Percentiles rank a stretch among this genome's conserved stretches.
Evolutionary conservation across 1,284 basidiomycete species (phyloP).

Genomic region (Exobasidium rhododendri): DNA sequence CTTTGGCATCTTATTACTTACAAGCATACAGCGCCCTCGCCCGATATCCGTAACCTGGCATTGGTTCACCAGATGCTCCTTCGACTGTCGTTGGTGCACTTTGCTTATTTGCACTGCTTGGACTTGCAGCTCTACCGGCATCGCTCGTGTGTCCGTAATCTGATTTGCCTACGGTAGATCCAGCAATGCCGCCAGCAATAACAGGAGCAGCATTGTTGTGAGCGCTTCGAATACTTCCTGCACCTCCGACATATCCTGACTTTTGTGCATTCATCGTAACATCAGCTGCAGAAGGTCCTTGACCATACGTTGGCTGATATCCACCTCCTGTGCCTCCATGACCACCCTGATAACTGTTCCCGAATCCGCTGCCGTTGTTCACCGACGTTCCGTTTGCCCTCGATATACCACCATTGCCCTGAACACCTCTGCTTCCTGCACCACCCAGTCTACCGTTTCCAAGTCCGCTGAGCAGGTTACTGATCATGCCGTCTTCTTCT

Average conservation of each 20-base stretch:
- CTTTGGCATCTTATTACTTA: too few relatives aligned
- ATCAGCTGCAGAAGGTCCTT: conserved; percentile 45
- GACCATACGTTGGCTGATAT: conserved; percentile 46
- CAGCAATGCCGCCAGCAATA: background rate
- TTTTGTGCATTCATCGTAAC: conserved; percentile 20
- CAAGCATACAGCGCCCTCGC: conserved; percentile 85
- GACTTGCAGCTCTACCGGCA: conserved; percentile 12
- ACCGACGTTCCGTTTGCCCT: conserved; percentile 15
- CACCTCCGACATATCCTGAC: background rate
- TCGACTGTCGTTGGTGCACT: background rate
- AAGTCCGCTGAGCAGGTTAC: conserved; percentile 77
- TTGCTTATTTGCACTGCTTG: background rate
- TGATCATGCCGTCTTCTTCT: conserved; percentile 81
- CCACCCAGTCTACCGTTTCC: conserved; percentile 81
- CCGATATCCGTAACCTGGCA: conserved; percentile 60
- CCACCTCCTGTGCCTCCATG: conserved; percentile 21
- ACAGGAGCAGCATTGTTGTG: background rate
- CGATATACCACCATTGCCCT: conserved; percentile 13
- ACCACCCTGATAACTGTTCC: conserved; percentile 26
- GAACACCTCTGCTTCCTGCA: conserved; percentile 63
- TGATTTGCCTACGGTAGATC: background rate
- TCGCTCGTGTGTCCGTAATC: conserved; percentile 17
- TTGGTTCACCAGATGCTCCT: conserved; percentile 11
- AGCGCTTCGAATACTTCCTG: conserved; percentile 7
- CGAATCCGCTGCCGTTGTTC: conserved; percentile 28